Percentiles rank a stretch among this genome's conserved stretches.
phyloP scores from a whole-genome alignment of 352 stramenopile genomes.

The Phytophthora hibernalis region DNA sequence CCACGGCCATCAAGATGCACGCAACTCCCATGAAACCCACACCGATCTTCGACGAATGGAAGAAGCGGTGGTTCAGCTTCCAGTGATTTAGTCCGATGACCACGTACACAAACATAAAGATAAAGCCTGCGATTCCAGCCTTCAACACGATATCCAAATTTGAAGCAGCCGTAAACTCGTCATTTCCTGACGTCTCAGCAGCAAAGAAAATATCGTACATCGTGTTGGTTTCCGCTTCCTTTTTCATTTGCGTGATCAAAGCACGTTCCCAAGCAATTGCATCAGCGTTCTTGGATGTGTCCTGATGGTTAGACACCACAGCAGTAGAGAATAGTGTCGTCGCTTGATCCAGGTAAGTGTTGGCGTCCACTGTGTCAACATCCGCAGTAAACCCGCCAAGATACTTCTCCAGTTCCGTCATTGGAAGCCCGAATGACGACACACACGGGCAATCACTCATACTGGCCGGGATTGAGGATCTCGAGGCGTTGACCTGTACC shows the following conservation, averaged over 20 bases:
- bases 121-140: conserved; percentile 57
- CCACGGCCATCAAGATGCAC: conserved; percentile 69
- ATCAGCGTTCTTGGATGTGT: conserved; percentile 44
- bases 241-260: conserved; percentile 70
- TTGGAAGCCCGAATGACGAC: conserved; percentile 62
- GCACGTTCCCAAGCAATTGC: conserved; percentile 73
- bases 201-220: conserved; percentile 77
- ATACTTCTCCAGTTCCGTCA: conserved; percentile 65
- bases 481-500: conserved; percentile 32
- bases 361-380: conserved; percentile 24
- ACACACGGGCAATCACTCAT: conserved; percentile 78
- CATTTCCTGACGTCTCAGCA: conserved; percentile 61
- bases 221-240: conserved; percentile 47
- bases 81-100: conserved; percentile 73
- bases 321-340: conserved; percentile 54
- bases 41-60: conserved; percentile 68
- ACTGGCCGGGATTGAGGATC: conserved; percentile 46
- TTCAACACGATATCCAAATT: conserved; percentile 50
- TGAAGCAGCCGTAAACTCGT: conserved; percentile 68
- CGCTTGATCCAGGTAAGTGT: conserved; percentile 48
- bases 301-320: conserved; percentile 61
- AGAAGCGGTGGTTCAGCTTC: conserved; percentile 54
- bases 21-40: conserved; percentile 72
- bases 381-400: conserved; percentile 50
- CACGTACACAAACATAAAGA: conserved; percentile 77